Base-by-base conservation (phyloP, 139 green algal genomes). In the Protoeuglena noctilucae region DNA sequence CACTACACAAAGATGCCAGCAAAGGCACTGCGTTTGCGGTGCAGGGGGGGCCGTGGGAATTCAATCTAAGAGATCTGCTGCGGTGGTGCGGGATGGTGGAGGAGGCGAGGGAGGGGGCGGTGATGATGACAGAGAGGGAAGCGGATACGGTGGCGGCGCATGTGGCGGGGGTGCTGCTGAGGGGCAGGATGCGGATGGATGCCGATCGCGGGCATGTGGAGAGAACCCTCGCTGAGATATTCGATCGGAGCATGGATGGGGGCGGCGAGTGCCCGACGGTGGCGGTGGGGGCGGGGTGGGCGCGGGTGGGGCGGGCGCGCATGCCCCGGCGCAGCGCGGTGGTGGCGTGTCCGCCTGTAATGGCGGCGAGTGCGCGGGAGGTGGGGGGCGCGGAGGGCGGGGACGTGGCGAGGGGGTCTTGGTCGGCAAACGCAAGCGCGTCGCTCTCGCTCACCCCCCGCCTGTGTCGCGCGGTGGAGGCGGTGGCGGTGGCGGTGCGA, bases 31-130 rank as follows among this genome's bases (percentile, higher is more conserved):
- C 27, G 12, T 93, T 93, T 68, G 86, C 69, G 0, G 53, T 60
- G 0, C 60, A 69, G 5, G 89, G 91, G 1, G 83, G 85, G 2
- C 91, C 89, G 7, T 99, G 86, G 85, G 92, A 99, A 64, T 98
- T 99, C 76, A 99, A 99, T 65, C 70, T 99, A 58, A 77, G 92
- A 0, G 92, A 99, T 62, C 66, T 98, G 48, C 71, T 97, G 61
- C 72, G 92, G 24, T 98, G 90, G 90, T 95, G 86, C 30, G 66
- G 93, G 19, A 71, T 97, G 34, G 60, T 83, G 21, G 27, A 45
- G 30, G 66, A 75, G 53, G 27, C n/a, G 54, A 40, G 17, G 58
- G 48, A 26, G 39, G 49, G 40, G 50, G 29, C 25, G 34, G 26
- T 55, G 55, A 9, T 48, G 49, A 53, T 39, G 58, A 51, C 52